Evolutionary conservation across 345 rosid species (phyloP).

Genomic region (Acer yangbiense): DNA sequence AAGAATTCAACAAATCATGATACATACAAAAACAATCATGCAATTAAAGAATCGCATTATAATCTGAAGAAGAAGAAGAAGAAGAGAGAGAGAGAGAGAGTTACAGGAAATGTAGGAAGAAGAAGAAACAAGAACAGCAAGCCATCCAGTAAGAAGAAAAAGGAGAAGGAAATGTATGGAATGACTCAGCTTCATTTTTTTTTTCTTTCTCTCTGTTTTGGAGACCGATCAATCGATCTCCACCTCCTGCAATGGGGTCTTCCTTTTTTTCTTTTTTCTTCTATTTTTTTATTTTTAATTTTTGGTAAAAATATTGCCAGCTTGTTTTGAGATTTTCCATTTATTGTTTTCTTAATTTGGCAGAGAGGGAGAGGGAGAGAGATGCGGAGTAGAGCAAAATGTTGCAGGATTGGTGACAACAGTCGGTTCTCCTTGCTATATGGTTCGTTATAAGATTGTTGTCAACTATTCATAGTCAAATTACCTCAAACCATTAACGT

Average conservation of each 20-base stretch:
- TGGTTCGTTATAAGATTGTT: neutral
- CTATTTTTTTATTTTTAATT: neutral
- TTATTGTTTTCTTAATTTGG: neutral
- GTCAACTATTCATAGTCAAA: neutral
- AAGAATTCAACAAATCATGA: neutral
- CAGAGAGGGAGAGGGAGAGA: neutral
- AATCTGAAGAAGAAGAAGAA: too few relatives aligned
- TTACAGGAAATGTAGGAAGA: conserved; percentile 45
- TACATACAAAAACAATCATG: too few relatives aligned
- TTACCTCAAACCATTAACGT: neutral
- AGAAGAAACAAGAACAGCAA: conserved; percentile 28
- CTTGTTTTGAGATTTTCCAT: neutral
- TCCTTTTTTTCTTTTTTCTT: neutral
- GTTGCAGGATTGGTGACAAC: conserved; percentile 32
- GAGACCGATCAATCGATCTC: conserved; percentile 29
- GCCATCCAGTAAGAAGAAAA: conserved; percentile 32
- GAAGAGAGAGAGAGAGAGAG: neutral
- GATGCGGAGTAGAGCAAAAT: conserved; percentile 36
- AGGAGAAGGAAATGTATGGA: conserved; percentile 32
- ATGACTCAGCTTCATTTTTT: conserved; percentile 38
- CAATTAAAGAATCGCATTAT: neutral
- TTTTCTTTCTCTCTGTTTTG: conserved; percentile 17
- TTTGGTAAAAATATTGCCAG: neutral
- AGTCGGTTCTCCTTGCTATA: neutral
- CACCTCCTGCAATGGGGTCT: conserved; percentile 6